Conservation (phyloP, 208 protist species). For the Leishmania mexicana region DNA sequence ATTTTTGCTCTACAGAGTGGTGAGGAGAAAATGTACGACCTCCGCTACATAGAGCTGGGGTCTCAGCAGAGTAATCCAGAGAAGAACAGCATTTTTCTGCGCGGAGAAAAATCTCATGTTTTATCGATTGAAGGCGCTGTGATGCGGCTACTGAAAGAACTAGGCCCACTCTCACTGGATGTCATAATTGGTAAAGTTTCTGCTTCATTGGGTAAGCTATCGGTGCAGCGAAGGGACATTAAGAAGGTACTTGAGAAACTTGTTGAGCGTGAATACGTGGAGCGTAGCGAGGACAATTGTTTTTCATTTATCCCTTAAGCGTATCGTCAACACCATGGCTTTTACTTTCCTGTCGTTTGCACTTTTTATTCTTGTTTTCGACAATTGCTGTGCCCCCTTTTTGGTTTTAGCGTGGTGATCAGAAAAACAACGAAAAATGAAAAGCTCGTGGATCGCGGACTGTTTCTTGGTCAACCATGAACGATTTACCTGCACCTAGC, state of each 20-base stretch:
- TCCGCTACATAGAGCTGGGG: conserved; percentile 21
- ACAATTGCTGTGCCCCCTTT: not conserved
- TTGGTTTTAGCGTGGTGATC: not conserved
- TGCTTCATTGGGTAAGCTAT: conserved; percentile 7
- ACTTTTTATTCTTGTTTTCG: not conserved
- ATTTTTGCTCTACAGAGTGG: not conserved
- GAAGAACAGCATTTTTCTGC: conserved; percentile 18
- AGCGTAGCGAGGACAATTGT: conserved; percentile 11
- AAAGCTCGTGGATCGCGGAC: not conserved
- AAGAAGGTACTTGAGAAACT: conserved; percentile 34
- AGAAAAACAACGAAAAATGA: not conserved
- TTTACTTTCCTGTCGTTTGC: not conserved
- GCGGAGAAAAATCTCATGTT: conserved; percentile 24
- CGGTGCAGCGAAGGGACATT: conserved; percentile 23
- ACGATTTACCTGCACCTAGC: not conserved
- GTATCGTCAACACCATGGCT: not conserved
- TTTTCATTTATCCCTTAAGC: conserved; percentile 30
- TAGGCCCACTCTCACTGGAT: conserved; percentile 19
- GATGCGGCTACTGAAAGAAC: conserved; percentile 22
- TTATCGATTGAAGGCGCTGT: conserved; percentile 24
- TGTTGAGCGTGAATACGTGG: conserved; percentile 32
- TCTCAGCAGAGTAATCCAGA: conserved; percentile 27
- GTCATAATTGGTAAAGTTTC: conserved; percentile 9
- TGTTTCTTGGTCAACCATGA: not conserved
- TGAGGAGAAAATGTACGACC: conserved; percentile 17